Percentiles rank a stretch among this genome's conserved stretches.
Conservation (phyloP, 352 stramenopile genomes). For the Phytophthora niederhauseri region DNA sequence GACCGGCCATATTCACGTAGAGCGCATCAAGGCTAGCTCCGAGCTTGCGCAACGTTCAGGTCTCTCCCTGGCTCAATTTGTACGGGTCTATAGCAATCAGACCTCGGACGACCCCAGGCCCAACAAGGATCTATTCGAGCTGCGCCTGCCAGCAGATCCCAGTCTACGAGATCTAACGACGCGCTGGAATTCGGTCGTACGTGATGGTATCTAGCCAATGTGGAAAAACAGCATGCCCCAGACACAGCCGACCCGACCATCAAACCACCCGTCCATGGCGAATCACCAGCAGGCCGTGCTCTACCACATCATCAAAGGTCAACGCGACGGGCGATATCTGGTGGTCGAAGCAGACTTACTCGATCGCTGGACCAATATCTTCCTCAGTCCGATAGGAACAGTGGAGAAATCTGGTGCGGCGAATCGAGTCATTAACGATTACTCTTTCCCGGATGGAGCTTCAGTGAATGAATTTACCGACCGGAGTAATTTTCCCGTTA, state of each 20-base stretch:
- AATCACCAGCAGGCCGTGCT: background rate
- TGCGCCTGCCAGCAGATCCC: background rate
- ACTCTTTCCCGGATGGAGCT: background rate
- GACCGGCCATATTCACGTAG: background rate
- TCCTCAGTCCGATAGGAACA: background rate
- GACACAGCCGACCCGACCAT: background rate
- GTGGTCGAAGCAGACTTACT: background rate
- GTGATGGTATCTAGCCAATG: background rate
- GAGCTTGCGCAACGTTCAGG: background rate
- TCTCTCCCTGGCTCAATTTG: conserved; percentile 1
- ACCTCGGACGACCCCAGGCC: background rate
- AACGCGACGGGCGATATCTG: background rate
- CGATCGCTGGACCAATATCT: background rate
- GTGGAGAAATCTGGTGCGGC: background rate
- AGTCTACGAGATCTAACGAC: background rate
- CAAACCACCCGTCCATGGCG: background rate
- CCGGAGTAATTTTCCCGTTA: background rate
- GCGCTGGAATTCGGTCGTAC: conserved; percentile 12
- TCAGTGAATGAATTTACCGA: background rate
- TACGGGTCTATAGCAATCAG: conserved; percentile 7
- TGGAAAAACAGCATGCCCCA: background rate
- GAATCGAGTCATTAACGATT: background rate
- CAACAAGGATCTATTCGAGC: conserved; percentile 21
- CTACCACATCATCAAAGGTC: background rate
- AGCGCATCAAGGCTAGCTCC: background rate